Percentiles rank a stretch among this genome's conserved stretches.
Evolutionary conservation across 2,329 filamentous ascomycete species (phyloP).

Genomic region (Zymoseptoria crescenta): DNA sequence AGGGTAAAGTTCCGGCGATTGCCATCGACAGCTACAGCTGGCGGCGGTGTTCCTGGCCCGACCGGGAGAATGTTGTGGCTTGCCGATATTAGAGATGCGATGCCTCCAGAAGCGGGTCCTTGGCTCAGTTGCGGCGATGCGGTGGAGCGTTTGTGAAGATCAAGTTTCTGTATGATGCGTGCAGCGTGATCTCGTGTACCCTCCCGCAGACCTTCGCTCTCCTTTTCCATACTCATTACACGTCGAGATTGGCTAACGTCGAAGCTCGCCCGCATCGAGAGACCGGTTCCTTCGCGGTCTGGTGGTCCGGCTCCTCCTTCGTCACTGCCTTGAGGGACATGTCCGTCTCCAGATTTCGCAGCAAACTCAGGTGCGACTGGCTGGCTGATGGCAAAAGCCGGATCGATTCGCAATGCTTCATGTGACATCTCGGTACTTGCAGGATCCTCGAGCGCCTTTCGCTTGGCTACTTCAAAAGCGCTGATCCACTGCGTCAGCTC

Average conservation of each 20-base stretch:
- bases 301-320: constrained; percentile 60
- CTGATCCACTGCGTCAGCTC: constrained; percentile 94
- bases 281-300: constrained; percentile 32
- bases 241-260: constrained; percentile 51
- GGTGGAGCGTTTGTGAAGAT: constrained; percentile 73
- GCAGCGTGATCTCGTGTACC: constrained; percentile 72
- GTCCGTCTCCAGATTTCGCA: constrained; percentile 64
- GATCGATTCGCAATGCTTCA: constrained; percentile 45
- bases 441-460: constrained; percentile 74
- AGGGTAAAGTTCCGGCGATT: constrained; percentile 33
- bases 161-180: constrained; percentile 86
- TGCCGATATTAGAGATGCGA: constrained; percentile 77
- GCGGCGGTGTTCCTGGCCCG: constrained; percentile 39
- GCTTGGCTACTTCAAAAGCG: constrained; percentile 89
- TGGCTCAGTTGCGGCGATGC: constrained; percentile 30
- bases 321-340: constrained; percentile 47
- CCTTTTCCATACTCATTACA: constrained; percentile 43
- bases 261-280: constrained; percentile 58
- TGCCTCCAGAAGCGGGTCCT: constrained; percentile 49
- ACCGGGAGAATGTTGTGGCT: constrained; percentile 72
- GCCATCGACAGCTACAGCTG: constrained; percentile 17
- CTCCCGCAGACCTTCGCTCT: constrained; percentile 38
- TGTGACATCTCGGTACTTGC: constrained; percentile 43
- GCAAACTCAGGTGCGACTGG: constrained; percentile 86
- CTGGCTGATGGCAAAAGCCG: constrained; percentile 87